Percentiles rank a stretch among this genome's conserved stretches.
These are phyloP conservation scores for Chalara sp. DNA, from an alignment of 2,329 filamentous ascomycete genomes.

Conservation along the genomic window DNA sequence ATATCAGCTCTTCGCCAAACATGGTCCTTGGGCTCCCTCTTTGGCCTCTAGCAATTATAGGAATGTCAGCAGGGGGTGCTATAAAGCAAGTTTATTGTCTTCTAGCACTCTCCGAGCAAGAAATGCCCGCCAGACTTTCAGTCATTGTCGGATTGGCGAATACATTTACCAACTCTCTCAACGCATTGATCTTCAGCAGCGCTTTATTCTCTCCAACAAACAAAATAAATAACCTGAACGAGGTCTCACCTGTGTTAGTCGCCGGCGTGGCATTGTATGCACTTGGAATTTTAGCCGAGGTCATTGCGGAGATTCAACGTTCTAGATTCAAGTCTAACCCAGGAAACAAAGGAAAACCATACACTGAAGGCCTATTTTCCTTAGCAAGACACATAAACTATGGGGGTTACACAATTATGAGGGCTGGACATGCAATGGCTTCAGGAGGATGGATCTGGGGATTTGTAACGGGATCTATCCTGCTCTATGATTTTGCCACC, in stretches of 20 bases:
- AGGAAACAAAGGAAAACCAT: slow-evolving; percentile 44
- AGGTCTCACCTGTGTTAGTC: slow-evolving; percentile 25
- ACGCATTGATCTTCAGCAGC: background rate
- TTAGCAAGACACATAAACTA: slow-evolving; percentile 48
- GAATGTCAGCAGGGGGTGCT: background rate
- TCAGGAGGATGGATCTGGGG: slow-evolving; percentile 40
- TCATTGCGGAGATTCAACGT: slow-evolving; percentile 50
- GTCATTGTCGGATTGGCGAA: background rate
- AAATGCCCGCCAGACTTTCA: background rate
- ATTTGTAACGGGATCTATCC: slow-evolving; percentile 32
- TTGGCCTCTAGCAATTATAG: background rate
- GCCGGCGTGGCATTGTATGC: slow-evolving; percentile 43
- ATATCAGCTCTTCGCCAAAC: slow-evolving; percentile 25
- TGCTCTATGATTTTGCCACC: slow-evolving; percentile 37
- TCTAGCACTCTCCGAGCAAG: background rate
- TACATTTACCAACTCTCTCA: background rate
- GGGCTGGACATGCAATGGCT: slow-evolving; percentile 40
- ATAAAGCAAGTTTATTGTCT: background rate
- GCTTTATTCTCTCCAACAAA: background rate
- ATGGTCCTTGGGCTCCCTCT: background rate
- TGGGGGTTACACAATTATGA: slow-evolving; percentile 44
- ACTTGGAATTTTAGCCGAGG: slow-evolving; percentile 46
- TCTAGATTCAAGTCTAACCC: slow-evolving; percentile 42
- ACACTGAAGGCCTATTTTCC: slow-evolving; percentile 40
- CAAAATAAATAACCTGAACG: background rate